Evolutionary conservation across 148 eudicot species (phyloP).

Genomic region (Rhododendron henanense): DNA sequence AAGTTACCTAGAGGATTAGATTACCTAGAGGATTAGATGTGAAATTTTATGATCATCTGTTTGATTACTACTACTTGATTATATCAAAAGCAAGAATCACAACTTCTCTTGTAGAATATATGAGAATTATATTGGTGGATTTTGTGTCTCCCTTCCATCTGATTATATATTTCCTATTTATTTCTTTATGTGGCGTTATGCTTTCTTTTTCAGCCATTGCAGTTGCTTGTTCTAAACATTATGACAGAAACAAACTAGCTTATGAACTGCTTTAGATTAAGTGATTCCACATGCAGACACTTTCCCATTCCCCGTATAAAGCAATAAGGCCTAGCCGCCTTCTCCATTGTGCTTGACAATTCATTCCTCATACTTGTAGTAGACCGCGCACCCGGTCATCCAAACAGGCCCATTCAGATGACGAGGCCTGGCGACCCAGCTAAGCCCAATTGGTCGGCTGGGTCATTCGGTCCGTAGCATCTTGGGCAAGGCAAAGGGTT

Average conservation of each 20-base stretch:
- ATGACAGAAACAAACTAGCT: neutral
- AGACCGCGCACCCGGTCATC: neutral
- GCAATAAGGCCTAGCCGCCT: neutral
- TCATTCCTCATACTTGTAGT: neutral
- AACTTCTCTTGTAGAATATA: neutral
- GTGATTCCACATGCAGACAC: neutral
- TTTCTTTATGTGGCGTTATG: neutral
- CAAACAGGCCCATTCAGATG: neutral
- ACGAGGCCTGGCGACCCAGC: neutral
- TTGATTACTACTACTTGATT: neutral
- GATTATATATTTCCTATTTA: neutral
- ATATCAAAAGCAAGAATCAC: neutral
- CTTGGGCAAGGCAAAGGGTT: neutral
- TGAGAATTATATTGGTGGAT: neutral
- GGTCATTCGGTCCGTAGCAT: neutral
- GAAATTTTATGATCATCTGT: neutral
- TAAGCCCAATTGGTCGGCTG: neutral
- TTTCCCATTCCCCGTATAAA: neutral
- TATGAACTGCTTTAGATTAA: neutral
- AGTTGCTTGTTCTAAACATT: neutral
- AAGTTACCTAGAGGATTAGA: no score
- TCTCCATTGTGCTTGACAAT: neutral
- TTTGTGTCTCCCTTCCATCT: neutral
- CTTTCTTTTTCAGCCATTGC: neutral
- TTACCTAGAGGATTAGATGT: neutral